Percentiles rank a stretch among this genome's conserved stretches.
Conservation (phyloP, 257 asterid species). For the Ilex aquifolium region DNA sequence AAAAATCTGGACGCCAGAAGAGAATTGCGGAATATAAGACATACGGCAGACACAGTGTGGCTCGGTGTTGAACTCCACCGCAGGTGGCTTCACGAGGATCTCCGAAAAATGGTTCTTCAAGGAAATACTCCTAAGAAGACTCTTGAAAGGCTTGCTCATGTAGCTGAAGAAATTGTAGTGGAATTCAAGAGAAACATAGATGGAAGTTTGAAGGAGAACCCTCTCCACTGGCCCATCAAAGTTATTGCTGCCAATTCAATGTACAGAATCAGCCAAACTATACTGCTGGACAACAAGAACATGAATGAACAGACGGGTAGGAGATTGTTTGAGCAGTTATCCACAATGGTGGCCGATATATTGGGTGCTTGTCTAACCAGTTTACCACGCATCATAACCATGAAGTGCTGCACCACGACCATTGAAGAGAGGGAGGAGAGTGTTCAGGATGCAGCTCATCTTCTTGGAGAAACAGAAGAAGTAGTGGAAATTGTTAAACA, state of each 20-base stretch:
- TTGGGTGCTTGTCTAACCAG: slow-evolving; percentile 36
- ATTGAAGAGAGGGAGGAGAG: slow-evolving; percentile 26
- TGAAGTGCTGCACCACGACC: slow-evolving; percentile 14
- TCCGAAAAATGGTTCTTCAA: not conserved
- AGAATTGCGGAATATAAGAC: not conserved
- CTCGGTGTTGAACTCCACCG: slow-evolving; percentile 10
- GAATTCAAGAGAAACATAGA: slow-evolving; percentile 22
- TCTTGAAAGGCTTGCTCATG: slow-evolving; percentile 12
- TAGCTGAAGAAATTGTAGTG: slow-evolving; percentile 22
- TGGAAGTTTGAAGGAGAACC: slow-evolving; percentile 21
- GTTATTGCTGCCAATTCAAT: slow-evolving; percentile 30
- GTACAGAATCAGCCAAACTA: slow-evolving; percentile 23
- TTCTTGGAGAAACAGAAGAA: slow-evolving; percentile 31
- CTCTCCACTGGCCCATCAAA: slow-evolving; percentile 11
- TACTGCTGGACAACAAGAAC: slow-evolving; percentile 4
- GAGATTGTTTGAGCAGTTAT: slow-evolving; percentile 16
- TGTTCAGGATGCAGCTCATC: slow-evolving; percentile 19
- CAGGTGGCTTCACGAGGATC: slow-evolving; percentile 13
- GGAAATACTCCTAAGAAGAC: slow-evolving; percentile 7
- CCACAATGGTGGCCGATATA: slow-evolving; percentile 27
- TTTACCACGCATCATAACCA: slow-evolving; percentile 14
- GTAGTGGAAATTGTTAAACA: slow-evolving; percentile 22
- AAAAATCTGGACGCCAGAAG: not conserved
- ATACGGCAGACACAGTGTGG: slow-evolving; percentile 17
- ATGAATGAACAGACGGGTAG: slow-evolving; percentile 7